Percentiles rank a stretch among this genome's conserved stretches.
phyloP scores from a whole-genome alignment of 345 rosid species.

The Corymbia maculata region DNA sequence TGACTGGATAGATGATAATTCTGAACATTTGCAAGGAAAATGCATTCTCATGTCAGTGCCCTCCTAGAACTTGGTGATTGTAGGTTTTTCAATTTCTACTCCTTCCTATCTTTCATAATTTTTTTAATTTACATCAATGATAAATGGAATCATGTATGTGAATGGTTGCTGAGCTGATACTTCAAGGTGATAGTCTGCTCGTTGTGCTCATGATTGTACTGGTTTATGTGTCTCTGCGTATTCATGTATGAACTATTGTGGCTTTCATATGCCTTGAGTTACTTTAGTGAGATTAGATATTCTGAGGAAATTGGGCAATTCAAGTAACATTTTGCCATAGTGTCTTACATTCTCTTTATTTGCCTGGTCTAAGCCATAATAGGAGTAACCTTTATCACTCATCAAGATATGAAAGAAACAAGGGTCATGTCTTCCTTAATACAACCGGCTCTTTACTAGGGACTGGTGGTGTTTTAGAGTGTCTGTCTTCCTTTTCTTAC shows the following conservation, averaged over 20 bases:
- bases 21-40: constrained; percentile 59
- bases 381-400: not conserved
- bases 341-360: not conserved
- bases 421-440: not conserved
- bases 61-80: constrained; percentile 1
- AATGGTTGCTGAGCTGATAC: not conserved
- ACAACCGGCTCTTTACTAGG: not conserved
- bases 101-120: not conserved
- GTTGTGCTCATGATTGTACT: not conserved
- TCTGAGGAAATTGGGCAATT: not conserved
- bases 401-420: not conserved
- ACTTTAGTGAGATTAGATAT: not conserved
- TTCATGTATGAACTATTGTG: not conserved
- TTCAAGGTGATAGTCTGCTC: not conserved
- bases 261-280: not conserved
- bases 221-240: not conserved
- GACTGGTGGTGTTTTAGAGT: not conserved
- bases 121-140: not conserved
- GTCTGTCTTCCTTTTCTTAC: not conserved
- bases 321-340: not conserved
- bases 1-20: constrained; percentile 72
- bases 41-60: constrained; percentile 64
- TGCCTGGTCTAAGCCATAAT: not conserved
- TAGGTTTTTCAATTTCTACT: not conserved
- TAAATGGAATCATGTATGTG: not conserved